phyloP scores from a whole-genome alignment of 2,329 filamentous ascomycete species.

The Amauroascus niger region DNA sequence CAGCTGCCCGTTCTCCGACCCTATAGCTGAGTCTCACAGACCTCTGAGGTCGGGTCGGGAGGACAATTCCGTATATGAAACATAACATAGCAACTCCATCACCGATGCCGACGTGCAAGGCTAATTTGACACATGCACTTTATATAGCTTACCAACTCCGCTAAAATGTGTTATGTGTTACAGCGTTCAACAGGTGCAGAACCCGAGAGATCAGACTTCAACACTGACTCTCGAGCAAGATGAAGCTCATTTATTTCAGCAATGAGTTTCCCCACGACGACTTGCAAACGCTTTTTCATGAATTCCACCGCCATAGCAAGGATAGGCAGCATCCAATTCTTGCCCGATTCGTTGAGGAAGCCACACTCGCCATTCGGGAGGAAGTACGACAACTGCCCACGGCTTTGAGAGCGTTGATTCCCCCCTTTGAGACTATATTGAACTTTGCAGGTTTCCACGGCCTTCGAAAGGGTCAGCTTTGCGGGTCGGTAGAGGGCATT shows the following conservation, averaged over 20 bases:
- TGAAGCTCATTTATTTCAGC: constrained; percentile 37
- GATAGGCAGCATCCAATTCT: constrained; percentile 29
- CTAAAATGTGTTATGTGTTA: neutral
- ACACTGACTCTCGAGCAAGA: constrained; percentile 3
- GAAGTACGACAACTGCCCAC: constrained; percentile 28
- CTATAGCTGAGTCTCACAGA: no score
- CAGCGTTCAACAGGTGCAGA: neutral
- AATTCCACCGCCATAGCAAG: constrained; percentile 36
- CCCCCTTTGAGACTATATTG: constrained; percentile 20
- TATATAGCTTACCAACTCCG: neutral
- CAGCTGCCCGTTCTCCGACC: no score
- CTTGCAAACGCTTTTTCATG: constrained; percentile 33
- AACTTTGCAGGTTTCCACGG: constrained; percentile 15
- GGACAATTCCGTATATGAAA: no score
- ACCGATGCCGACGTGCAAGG: no score
- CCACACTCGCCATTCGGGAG: constrained; percentile 34
- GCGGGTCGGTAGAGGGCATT: constrained; percentile 40
- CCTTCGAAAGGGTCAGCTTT: constrained; percentile 36
- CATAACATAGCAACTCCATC: no score
- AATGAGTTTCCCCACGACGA: constrained; percentile 44
- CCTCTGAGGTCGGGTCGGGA: no score
- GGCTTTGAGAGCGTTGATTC: constrained; percentile 17
- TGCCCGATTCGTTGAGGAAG: constrained; percentile 35
- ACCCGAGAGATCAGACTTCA: neutral
- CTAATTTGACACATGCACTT: no score